Conservation (phyloP, 805 yeast genomes). For the Candida koratica region DNA sequence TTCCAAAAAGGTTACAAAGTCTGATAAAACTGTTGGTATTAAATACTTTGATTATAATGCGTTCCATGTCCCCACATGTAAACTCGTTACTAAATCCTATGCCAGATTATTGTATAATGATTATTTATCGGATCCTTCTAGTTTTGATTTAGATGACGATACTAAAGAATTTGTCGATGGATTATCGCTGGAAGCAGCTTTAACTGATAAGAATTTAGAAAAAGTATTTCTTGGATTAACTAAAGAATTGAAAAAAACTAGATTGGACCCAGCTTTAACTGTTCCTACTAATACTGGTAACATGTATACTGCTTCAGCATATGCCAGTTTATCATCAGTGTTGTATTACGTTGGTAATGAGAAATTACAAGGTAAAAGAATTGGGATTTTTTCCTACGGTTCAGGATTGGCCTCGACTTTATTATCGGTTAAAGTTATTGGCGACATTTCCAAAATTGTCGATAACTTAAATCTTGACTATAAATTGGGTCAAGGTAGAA, state of each 20-base stretch:
- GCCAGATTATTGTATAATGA: conserved; percentile 91
- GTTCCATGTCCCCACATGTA: conserved; percentile 98
- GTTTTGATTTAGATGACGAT: conserved; percentile 47
- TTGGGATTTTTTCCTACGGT: conserved; percentile 94
- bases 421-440: conserved; percentile 73
- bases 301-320: conserved; percentile 94
- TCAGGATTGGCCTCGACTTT: conserved; percentile 94
- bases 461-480: conserved; percentile 62
- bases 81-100: conserved; percentile 85
- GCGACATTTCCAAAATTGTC: conserved; percentile 70
- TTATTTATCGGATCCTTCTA: conserved; percentile 64
- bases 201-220: conserved; percentile 77
- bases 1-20: conserved; percentile 62
- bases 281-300: conserved; percentile 97
- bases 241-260: conserved; percentile 60
- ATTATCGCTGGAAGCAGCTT: conserved; percentile 69
- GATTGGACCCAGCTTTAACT: conserved; percentile 74
- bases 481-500: conserved; percentile 62
- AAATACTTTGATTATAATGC: conserved; percentile 85
- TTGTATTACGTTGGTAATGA: conserved; percentile 72
- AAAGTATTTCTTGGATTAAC: conserved; percentile 78
- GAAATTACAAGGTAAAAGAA: conserved; percentile 72
- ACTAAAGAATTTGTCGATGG: conserved; percentile 50
- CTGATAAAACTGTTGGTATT: conserved; percentile 54
- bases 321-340: conserved; percentile 80